Evolutionary conservation across 2,329 filamentous ascomycete species (phyloP).

Genomic region (Ascochyta viciae-villosae): DNA sequence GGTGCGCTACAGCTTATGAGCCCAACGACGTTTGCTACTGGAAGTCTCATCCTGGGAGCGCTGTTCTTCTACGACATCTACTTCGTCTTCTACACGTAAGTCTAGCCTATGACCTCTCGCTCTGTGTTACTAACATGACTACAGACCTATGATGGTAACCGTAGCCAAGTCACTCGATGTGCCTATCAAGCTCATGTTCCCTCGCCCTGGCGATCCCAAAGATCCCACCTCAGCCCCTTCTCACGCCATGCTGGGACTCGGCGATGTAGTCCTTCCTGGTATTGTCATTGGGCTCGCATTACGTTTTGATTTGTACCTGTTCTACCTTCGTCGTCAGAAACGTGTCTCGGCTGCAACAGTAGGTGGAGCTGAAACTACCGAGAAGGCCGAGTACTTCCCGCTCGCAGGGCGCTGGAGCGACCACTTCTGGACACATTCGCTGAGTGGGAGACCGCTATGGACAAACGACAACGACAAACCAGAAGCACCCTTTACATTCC

Average conservation of each 20-base stretch:
- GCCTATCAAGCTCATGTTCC: slow-evolving; percentile 90
- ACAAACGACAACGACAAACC: slow-evolving; percentile 14
- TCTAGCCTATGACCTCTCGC: slow-evolving; percentile 19
- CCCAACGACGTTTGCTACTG: slow-evolving; percentile 85
- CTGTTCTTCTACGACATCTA: slow-evolving; percentile 96
- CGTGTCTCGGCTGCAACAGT: slow-evolving; percentile 20
- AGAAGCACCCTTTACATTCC: slow-evolving; percentile 61
- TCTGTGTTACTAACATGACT: background rate
- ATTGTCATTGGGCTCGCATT: slow-evolving; percentile 88
- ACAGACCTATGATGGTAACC: slow-evolving; percentile 79
- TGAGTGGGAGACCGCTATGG: slow-evolving; percentile 40
- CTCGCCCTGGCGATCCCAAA: slow-evolving; percentile 63
- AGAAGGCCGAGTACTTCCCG: slow-evolving; percentile 52
- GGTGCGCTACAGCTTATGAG: slow-evolving; percentile 82
- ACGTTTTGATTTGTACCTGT: slow-evolving; percentile 87
- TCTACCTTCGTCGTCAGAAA: slow-evolving; percentile 74
- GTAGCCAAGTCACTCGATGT: slow-evolving; percentile 90
- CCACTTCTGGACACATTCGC: slow-evolving; percentile 72
- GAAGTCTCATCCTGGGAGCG: slow-evolving; percentile 75
- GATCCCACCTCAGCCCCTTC: slow-evolving; percentile 52
- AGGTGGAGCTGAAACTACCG: slow-evolving; percentile 23
- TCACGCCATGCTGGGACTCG: slow-evolving; percentile 83
- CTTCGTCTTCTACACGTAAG: slow-evolving; percentile 84
- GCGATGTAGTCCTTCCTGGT: slow-evolving; percentile 92
- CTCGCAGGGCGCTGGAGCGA: slow-evolving; percentile 81